phyloP scores from a whole-genome alignment of 345 rosid species.

The thale cress (Arabidopsis thaliana) region DNA sequence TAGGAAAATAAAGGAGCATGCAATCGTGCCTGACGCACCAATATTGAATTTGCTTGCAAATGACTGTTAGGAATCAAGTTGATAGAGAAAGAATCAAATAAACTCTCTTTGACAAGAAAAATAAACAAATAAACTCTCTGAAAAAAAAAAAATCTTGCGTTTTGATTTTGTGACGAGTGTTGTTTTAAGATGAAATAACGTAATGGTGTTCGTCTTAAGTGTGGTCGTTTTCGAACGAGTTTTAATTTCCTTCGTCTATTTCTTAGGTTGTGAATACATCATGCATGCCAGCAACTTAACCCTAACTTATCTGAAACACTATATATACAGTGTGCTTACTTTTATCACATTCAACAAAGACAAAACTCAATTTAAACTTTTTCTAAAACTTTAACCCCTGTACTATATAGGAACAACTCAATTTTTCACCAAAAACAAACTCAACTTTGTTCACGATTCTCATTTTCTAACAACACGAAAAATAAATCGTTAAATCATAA shows the following conservation, averaged over 20 bases:
- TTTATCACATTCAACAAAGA: not conserved
- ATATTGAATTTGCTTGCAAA: not conserved
- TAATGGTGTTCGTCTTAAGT: not conserved
- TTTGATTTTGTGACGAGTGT: not conserved
- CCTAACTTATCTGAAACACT: not conserved
- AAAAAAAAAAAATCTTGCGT: not conserved
- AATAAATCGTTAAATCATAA: conserved; percentile 20
- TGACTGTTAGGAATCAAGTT: not conserved
- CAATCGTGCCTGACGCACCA: not conserved
- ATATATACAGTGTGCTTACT: too few species aligned
- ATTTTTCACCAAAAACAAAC: not conserved
- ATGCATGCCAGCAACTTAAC: not conserved
- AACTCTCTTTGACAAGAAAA: not conserved
- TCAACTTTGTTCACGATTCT: not conserved
- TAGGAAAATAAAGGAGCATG: not conserved
- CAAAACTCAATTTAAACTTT: not conserved
- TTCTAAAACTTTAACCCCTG: not conserved
- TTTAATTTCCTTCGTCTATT: not conserved
- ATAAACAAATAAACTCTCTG: too few species aligned
- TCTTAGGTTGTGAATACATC: not conserved
- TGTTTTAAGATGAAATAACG: not conserved
- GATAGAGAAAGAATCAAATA: not conserved
- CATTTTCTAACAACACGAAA: too few species aligned
- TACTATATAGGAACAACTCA: too few species aligned
- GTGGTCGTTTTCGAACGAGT: not conserved